Base-by-base conservation (phyloP, 2,329 filamentous ascomycete genomes). In the Hypoxylon sp. region DNA sequence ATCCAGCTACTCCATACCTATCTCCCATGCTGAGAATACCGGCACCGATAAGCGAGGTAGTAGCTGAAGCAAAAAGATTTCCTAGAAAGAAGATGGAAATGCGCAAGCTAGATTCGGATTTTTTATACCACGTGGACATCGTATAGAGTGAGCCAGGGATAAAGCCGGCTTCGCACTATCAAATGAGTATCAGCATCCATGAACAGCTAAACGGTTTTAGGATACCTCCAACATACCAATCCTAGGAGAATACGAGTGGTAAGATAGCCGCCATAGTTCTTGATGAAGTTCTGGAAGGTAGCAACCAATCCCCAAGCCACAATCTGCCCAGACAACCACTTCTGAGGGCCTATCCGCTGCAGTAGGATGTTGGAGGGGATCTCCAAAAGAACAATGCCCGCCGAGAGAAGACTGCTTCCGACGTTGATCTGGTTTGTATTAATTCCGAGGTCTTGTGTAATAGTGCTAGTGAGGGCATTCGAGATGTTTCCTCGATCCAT, bases 61-160 rank as follows among this genome's bases (percentile, higher is more conserved):
- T 67, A 0, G 78, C 77, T 15, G 77, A 76, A 0, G 77, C 78
- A 0, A 76, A 73, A 50, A 80, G 78, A 72, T 80, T 80, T 7
- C 78, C 78, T 31, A 81, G 78, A 61, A 80, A 81, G 49, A 81
- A 76, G 0, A 80, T 59, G 1, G 78, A 75, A 5, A 80, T 72
- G 11, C 78, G 68, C 42, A 73, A 74, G 0, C 75, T 73, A 1
- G 78, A 64, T 50, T 80, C 76, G 1, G 67, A 59, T 27, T 71
- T 72, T 0, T 70, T 74, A 46, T 81, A 81, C 77, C 77, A 81
- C 1, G 73, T 78, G 0, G 78, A 79, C 3, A 81, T 63, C 0
- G 77, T 80, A 48, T 78, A 81, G 7, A 80, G 73, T 0, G 75
- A 72, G 0, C 76, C 78, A 0, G 78, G 78, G 13, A 79, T 81